Conservation (phyloP, 495 filamentous ascomycete species). For the Xylaria cubensis region DNA sequence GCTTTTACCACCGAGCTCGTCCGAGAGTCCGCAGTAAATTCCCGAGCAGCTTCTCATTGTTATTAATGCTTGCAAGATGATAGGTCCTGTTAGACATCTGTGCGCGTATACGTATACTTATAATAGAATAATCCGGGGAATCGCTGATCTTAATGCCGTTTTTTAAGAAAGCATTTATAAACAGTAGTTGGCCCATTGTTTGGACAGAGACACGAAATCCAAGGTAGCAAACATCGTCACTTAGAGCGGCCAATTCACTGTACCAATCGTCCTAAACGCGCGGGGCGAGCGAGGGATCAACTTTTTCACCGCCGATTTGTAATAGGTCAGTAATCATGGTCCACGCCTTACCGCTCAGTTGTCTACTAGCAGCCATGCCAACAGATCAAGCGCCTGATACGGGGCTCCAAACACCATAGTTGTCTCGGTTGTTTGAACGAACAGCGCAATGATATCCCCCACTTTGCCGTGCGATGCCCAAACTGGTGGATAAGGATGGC, state of each 20-base stretch:
- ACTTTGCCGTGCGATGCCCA: background rate
- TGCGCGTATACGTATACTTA: background rate
- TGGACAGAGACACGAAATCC: background rate
- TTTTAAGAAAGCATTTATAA: too few species aligned
- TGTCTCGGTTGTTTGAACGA: conserved; percentile 7
- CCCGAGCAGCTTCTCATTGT: background rate
- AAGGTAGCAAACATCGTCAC: background rate
- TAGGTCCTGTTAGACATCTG: background rate
- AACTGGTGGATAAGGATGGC: conserved; percentile 5
- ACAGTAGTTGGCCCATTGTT: background rate
- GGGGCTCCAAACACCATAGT: background rate
- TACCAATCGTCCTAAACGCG: background rate
- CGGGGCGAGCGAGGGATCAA: background rate
- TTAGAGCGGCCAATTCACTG: background rate
- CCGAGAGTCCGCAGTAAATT: conserved; percentile 2
- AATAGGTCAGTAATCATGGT: conserved; percentile 20
- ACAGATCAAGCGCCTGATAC: background rate
- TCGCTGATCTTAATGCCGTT: background rate
- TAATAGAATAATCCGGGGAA: background rate
- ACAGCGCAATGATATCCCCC: conserved; percentile 5
- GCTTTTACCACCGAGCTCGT: conserved; percentile 38
- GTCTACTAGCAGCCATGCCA: background rate
- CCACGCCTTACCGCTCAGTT: background rate
- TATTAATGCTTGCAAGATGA: conserved; percentile 1
- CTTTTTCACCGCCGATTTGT: conserved; percentile 5